phyloP scores from a whole-genome alignment of 129 eudicot species.

The Glebionis coronaria region DNA sequence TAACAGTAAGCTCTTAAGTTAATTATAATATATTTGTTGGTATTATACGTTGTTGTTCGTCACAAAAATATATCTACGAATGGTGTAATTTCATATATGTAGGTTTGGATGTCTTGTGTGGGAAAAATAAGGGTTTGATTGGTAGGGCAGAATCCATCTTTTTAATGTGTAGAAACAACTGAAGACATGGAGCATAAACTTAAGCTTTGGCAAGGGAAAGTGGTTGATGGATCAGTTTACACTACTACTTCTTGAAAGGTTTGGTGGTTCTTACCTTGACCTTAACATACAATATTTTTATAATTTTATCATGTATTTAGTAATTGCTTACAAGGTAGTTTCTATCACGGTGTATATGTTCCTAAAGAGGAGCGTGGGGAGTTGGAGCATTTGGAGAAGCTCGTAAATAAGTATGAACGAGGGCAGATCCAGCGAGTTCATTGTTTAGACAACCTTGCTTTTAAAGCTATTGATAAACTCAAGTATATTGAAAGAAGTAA shows the following conservation, averaged over 20 bases:
- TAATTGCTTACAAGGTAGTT: not conserved
- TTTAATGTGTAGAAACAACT: conserved; percentile 89
- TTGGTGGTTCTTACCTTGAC: conserved; percentile 16
- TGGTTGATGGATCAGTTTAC: conserved; percentile 88
- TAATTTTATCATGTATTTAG: not conserved
- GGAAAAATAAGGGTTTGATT: conserved; percentile 76
- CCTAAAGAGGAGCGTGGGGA: conserved; percentile 97
- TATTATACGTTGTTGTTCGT: too few relatives aligned
- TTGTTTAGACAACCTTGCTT: conserved; percentile 95
- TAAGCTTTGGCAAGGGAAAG: conserved; percentile 92
- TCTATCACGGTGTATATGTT: conserved; percentile 45
- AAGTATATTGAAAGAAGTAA: conserved; percentile 80
- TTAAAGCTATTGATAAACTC: conserved; percentile 82
- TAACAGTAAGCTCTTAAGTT: too few relatives aligned
- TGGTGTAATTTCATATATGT: conserved; percentile 15
- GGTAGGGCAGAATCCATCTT: conserved; percentile 94
- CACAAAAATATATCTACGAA: conserved; percentile 10
- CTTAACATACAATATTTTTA: conserved; percentile 1
- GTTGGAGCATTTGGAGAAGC: conserved; percentile 94
- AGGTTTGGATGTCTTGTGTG: conserved; percentile 98
- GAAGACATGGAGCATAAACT: conserved; percentile 91
- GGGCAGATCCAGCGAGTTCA: conserved; percentile 95
- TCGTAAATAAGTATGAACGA: conserved; percentile 92
- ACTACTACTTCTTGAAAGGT: conserved; percentile 98
- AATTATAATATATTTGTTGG: too few relatives aligned